A percentile compares a stretch with the other conserved stretches of the same genome.
Evolutionary conservation across 495 filamentous ascomycete genomes (phyloP).

Genomic region (Physcia stellaris): DNA sequence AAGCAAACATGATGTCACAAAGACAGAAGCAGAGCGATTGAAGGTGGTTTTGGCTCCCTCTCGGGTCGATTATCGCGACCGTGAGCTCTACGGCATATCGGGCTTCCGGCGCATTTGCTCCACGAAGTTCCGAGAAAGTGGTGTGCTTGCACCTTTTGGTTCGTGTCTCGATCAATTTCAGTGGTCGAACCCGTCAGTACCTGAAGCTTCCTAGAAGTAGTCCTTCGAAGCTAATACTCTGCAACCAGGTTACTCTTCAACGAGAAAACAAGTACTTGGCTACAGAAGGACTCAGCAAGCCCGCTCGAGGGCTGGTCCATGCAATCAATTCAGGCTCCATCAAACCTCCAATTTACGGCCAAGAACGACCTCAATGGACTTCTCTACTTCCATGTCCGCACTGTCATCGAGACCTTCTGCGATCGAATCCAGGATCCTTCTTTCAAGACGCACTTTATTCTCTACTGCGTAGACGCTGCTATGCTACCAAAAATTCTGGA

Average conservation of each 20-base stretch:
- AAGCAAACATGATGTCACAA: constrained; percentile 1
- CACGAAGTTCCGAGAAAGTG: constrained; percentile 13
- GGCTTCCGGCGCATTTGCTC: constrained; percentile 10
- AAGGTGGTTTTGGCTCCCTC: constrained; percentile 4
- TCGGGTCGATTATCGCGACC: constrained; percentile 12
- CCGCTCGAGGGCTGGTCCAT: constrained; percentile 17
- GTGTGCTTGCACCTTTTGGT: constrained; percentile 19
- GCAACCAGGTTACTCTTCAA: too few species aligned
- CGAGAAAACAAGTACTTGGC: too few species aligned
- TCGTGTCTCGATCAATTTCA: constrained; percentile 9
- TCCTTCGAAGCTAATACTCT: too few species aligned
- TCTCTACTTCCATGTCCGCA: constrained; percentile 15
- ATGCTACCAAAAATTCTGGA: too few species aligned
- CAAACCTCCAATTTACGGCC: background rate
- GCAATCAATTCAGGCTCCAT: constrained; percentile 5
- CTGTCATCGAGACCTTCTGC: constrained; percentile 12
- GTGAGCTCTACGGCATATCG: constrained; percentile 4
- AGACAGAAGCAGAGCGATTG: constrained; percentile 8
- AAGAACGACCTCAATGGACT: constrained; percentile 19
- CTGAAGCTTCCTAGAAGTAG: too few species aligned
- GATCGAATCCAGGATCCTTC: too few species aligned
- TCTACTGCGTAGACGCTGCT: too few species aligned
- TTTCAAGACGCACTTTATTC: too few species aligned
- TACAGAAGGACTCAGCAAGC: constrained; percentile 15
- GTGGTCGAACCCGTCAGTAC: constrained; percentile 19